phyloP scores from a whole-genome alignment of 352 stramenopile species.

The Pythium scleroteichum region DNA sequence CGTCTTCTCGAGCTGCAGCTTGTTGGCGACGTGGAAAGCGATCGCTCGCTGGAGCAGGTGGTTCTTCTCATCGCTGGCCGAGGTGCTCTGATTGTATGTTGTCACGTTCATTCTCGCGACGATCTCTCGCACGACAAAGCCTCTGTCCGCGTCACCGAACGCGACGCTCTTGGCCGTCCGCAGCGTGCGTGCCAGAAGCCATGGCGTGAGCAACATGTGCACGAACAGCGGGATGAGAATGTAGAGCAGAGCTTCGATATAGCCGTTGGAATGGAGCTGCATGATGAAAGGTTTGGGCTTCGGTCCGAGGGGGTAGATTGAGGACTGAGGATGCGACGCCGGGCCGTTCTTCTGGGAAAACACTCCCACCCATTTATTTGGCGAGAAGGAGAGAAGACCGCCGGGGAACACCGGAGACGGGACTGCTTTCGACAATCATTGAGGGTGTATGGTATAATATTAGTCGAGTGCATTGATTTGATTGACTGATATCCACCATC shows the following conservation, averaged over 20 bases:
- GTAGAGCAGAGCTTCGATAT: slow-evolving; percentile 54
- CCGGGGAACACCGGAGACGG: too few relatives aligned
- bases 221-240: slow-evolving; percentile 42
- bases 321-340: background rate
- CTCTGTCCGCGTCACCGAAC: slow-evolving; percentile 6
- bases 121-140: slow-evolving; percentile 26
- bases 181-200: slow-evolving; percentile 8
- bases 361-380: too few relatives aligned
- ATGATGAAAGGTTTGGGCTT: background rate
- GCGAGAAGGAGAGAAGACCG: too few relatives aligned
- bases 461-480: too few relatives aligned
- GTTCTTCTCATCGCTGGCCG: slow-evolving; percentile 44
- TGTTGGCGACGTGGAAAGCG: slow-evolving; percentile 42
- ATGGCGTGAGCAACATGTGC: slow-evolving; percentile 3
- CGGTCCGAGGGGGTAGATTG: background rate
- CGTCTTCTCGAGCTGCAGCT: slow-evolving; percentile 39
- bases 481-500: too few relatives aligned
- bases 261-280: slow-evolving; percentile 9
- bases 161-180: background rate
- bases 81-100: slow-evolving; percentile 31
- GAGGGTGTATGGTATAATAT: too few relatives aligned
- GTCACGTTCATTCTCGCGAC: slow-evolving; percentile 35
- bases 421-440: too few relatives aligned
- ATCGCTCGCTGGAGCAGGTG: slow-evolving; percentile 61
- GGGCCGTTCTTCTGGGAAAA: background rate